Evolutionary conservation across 2,329 filamentous ascomycete genomes (phyloP).

Genomic region (Talaromyces funiculosus): DNA sequence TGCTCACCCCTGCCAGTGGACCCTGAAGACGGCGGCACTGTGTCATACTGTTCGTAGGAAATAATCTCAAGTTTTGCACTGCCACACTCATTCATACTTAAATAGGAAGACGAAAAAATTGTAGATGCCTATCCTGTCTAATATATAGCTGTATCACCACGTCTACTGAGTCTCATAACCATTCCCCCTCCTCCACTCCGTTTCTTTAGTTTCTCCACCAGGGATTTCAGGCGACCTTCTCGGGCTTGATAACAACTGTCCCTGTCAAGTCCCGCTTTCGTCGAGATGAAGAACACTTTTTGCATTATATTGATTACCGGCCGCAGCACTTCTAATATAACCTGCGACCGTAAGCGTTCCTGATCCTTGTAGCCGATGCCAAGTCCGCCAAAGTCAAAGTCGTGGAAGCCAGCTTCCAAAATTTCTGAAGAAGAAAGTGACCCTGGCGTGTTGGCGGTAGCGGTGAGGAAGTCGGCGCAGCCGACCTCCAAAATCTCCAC

Average conservation of each 20-base stretch:
- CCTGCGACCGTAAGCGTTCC: neutral
- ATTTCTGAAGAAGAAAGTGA: neutral
- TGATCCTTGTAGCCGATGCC: neutral
- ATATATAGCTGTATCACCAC: neutral
- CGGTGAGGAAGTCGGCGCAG: neutral
- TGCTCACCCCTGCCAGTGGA: too few species aligned
- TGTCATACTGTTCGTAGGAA: neutral
- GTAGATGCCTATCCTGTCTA: neutral
- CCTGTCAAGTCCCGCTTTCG: neutral
- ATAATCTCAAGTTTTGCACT: neutral
- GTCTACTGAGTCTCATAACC: neutral
- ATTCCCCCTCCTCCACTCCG: neutral
- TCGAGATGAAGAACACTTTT: neutral
- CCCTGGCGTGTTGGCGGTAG: neutral
- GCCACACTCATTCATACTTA: neutral
- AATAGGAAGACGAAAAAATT: neutral
- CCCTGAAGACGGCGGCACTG: too few species aligned
- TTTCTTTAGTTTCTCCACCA: neutral
- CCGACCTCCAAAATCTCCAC: neutral
- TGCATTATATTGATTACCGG: neutral
- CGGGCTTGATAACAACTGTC: neutral
- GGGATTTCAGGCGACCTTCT: neutral
- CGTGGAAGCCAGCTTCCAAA: neutral
- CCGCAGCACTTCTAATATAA: neutral
- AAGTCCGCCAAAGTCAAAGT: neutral